Evolutionary conservation across 805 yeast genomes (phyloP).

Genomic region (Wickerhamiella cacticola): DNA sequence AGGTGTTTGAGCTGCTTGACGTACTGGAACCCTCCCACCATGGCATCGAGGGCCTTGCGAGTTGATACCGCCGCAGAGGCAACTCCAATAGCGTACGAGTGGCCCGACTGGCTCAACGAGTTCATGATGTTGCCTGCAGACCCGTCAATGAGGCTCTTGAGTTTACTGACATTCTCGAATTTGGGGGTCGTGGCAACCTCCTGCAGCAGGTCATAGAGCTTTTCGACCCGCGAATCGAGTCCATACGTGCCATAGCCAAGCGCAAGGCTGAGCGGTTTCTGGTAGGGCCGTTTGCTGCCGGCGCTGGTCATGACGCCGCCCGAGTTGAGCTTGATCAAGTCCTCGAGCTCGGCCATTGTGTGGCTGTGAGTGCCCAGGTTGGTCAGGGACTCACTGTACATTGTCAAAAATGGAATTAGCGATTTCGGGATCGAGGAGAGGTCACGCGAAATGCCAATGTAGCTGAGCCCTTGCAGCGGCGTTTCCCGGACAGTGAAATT

Average conservation of each 20-base stretch:
- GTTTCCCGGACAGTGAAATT: constrained; percentile 27
- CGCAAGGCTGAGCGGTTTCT: constrained; percentile 16
- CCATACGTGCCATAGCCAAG: constrained; percentile 18
- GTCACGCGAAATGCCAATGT: constrained; percentile 55
- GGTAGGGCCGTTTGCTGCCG: constrained; percentile 14
- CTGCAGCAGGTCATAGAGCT: constrained; percentile 53
- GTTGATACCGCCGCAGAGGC: constrained; percentile 54
- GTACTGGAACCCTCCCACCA: constrained; percentile 64
- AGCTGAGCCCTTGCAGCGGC: constrained; percentile 50
- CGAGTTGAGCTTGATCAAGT: constrained; percentile 65
- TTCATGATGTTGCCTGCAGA: constrained; percentile 68
- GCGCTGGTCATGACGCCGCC: constrained; percentile 67
- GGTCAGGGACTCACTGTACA: constrained; percentile 69
- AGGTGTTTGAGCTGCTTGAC: constrained; percentile 55
- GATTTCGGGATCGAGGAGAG: constrained; percentile 47
- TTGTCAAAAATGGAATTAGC: constrained; percentile 56
- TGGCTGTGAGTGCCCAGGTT: constrained; percentile 70
- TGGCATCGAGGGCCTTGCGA: constrained; percentile 49
- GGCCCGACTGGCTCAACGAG: constrained; percentile 77
- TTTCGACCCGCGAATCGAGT: constrained; percentile 47
- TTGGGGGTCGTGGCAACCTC: constrained; percentile 61
- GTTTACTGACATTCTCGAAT: constrained; percentile 52
- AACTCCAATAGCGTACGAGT: constrained; percentile 59
- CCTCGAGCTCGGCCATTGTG: constrained; percentile 70
- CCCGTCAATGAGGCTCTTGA: constrained; percentile 59